phyloP scores from a whole-genome alignment of 352 stramenopile genomes.

The Plasmopara halstedii region DNA sequence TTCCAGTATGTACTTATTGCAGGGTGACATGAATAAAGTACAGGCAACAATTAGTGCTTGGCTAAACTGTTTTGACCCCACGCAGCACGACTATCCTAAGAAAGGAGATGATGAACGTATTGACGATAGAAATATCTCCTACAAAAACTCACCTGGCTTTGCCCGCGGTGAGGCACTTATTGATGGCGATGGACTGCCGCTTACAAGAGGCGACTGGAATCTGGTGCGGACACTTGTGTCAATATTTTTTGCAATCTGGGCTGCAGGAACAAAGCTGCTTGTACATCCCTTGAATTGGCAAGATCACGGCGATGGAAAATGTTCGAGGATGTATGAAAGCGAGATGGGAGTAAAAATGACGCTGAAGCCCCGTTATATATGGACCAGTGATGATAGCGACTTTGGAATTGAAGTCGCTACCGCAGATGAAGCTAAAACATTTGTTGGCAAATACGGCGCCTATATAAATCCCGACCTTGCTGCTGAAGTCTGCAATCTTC shows the following conservation, averaged over 20 bases:
- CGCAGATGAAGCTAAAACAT: slow-evolving; percentile 48
- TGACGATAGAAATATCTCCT: slow-evolving; percentile 21
- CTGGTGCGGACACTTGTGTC: slow-evolving; percentile 73
- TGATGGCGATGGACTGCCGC: slow-evolving; percentile 66
- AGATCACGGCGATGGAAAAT: slow-evolving; percentile 7
- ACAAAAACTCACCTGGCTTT: slow-evolving; percentile 30
- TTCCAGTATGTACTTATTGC: slow-evolving; percentile 62
- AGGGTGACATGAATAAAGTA: slow-evolving; percentile 55
- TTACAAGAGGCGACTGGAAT: slow-evolving; percentile 78
- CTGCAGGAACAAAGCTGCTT: slow-evolving; percentile 39
- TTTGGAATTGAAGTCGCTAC: slow-evolving; percentile 11
- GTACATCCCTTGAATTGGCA: slow-evolving; percentile 35
- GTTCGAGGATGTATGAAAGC: slow-evolving; percentile 40
- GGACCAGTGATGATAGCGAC: slow-evolving; percentile 3
- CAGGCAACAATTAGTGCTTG: slow-evolving; percentile 46
- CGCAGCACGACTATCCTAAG: slow-evolving; percentile 37
- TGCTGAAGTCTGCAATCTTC: slow-evolving; percentile 70
- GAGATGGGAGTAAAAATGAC: slow-evolving; percentile 59
- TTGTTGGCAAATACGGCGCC: slow-evolving; percentile 74
- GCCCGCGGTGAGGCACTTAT: slow-evolving; percentile 60
- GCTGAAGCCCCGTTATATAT: slow-evolving; percentile 32
- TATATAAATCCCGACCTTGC: slow-evolving; percentile 81
- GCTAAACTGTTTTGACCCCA: slow-evolving; percentile 76
- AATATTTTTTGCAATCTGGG: slow-evolving; percentile 66
- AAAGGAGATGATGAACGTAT: slow-evolving; percentile 20